Conservation (phyloP, 176 grass and related monocot species). For the Poa annua region DNA sequence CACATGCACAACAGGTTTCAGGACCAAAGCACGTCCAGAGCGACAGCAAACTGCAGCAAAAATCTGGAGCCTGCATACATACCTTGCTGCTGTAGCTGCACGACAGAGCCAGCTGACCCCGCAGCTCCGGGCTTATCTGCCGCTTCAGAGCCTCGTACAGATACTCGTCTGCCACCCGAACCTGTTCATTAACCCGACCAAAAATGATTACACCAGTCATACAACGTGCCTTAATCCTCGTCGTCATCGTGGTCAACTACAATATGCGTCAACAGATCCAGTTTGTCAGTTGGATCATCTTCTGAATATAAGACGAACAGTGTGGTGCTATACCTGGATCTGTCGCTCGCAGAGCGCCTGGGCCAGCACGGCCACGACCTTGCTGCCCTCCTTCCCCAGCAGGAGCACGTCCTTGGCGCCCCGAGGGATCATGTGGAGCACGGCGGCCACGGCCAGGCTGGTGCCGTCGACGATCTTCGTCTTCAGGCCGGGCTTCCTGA, state of each 20-base stretch:
- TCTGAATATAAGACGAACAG: background rate
- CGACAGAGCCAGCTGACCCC: conserved; percentile 33
- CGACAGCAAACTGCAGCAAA: too few relatives aligned
- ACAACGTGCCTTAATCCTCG: background rate
- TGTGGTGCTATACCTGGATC: conserved; percentile 32
- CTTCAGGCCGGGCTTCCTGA: conserved; percentile 48
- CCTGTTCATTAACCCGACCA: conserved; percentile 32
- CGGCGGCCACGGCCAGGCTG: conserved; percentile 54
- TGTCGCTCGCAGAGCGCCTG: conserved; percentile 41
- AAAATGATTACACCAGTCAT: background rate
- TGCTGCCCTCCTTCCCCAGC: conserved; percentile 48
- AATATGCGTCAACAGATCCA: background rate
- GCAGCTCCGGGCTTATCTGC: conserved; percentile 44
- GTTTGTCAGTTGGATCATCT: too few relatives aligned
- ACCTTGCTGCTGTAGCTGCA: conserved; percentile 46
- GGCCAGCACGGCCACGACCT: conserved; percentile 40
- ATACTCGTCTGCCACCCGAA: conserved; percentile 45
- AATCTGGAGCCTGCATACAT: too few relatives aligned
- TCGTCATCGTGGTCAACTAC: background rate
- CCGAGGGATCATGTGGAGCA: conserved; percentile 49
- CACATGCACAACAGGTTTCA: background rate
- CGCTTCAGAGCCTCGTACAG: conserved; percentile 38
- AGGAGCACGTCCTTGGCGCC: conserved; percentile 56
- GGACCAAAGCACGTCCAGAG: too few relatives aligned
- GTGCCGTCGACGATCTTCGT: conserved; percentile 67